Percentiles rank a stretch among this genome's conserved stretches.
These are phyloP conservation scores for Phyllostachys edulis DNA, from an alignment of 176 grass and related monocot genomes.

Conservation along the genomic window DNA sequence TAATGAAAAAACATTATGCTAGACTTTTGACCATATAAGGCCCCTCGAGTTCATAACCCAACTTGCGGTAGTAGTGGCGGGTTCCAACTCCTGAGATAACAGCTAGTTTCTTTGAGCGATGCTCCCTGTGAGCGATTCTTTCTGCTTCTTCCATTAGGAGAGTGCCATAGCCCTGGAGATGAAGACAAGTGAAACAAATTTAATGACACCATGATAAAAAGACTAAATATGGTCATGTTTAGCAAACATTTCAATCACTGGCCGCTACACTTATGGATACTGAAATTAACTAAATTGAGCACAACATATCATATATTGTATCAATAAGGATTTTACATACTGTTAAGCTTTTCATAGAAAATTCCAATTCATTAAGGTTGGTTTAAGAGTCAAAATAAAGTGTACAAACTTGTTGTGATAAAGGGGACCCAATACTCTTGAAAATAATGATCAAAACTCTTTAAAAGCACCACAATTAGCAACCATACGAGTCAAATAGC, in stretches of 20 bases:
- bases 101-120: constrained; percentile 77
- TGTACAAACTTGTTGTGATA: not conserved
- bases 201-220: not conserved
- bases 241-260: not conserved
- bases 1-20: constrained; percentile 20
- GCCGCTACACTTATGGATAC: not conserved
- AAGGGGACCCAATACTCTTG: not conserved
- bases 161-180: constrained; percentile 77
- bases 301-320: not conserved
- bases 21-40: constrained; percentile 91
- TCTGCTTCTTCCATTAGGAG: constrained; percentile 99
- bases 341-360: not conserved
- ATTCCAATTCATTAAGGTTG: not conserved
- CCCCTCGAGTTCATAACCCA: constrained; percentile 92
- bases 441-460: not conserved
- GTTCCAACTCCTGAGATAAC: constrained; percentile 96
- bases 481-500: not conserved
- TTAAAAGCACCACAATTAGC: not conserved
- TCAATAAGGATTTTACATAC: not conserved
- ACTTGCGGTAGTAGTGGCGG: constrained; percentile 86
- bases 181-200: constrained; percentile 18
- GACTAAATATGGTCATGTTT: not conserved
- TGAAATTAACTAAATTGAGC: not conserved
- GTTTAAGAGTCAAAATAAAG: not conserved
- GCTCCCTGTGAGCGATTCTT: constrained; percentile 78